phyloP scores from a whole-genome alignment of 768 basidiomycete genomes.

The Suillus paluster region DNA sequence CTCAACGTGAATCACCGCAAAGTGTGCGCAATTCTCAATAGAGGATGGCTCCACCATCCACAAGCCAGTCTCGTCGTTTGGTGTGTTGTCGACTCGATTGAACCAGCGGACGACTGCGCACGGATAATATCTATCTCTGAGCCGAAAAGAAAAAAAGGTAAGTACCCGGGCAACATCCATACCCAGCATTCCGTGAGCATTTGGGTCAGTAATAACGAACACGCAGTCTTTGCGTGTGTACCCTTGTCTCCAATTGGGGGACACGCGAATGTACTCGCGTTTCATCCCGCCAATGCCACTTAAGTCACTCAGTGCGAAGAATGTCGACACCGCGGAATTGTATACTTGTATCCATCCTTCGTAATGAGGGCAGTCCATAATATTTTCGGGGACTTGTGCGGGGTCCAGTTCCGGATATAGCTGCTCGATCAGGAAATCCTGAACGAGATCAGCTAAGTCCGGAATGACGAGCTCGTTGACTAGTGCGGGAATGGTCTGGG shows the following conservation, averaged over 20 bases:
- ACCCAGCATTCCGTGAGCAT: slow-evolving; percentile 25
- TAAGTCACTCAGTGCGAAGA: slow-evolving; percentile 12
- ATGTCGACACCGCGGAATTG: slow-evolving; percentile 19
- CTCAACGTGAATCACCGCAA: slow-evolving; percentile 20
- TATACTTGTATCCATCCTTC: slow-evolving; percentile 14
- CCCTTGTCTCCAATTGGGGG: neutral
- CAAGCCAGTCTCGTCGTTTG: slow-evolving; percentile 26
- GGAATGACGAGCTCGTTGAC: neutral
- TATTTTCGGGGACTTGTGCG: neutral
- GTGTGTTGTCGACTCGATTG: slow-evolving; percentile 12
- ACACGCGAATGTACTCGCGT: slow-evolving; percentile 7
- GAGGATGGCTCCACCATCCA: slow-evolving; percentile 22
- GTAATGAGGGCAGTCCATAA: slow-evolving; percentile 8
- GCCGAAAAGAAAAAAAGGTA: slow-evolving; percentile 23
- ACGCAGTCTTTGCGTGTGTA: slow-evolving; percentile 9
- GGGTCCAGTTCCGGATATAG: slow-evolving; percentile 14
- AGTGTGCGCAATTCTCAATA: neutral
- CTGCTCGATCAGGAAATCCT: slow-evolving; percentile 5
- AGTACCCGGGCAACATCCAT: slow-evolving; percentile 29
- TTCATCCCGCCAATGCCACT: slow-evolving; percentile 11
- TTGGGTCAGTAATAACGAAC: slow-evolving; percentile 7
- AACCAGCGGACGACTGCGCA: slow-evolving; percentile 29
- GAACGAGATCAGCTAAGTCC: neutral
- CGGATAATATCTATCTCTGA: slow-evolving; percentile 17
- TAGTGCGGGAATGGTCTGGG: neutral